Conservation (phyloP, 331 rosid genomes). For the Quercus tomentella region DNA sequence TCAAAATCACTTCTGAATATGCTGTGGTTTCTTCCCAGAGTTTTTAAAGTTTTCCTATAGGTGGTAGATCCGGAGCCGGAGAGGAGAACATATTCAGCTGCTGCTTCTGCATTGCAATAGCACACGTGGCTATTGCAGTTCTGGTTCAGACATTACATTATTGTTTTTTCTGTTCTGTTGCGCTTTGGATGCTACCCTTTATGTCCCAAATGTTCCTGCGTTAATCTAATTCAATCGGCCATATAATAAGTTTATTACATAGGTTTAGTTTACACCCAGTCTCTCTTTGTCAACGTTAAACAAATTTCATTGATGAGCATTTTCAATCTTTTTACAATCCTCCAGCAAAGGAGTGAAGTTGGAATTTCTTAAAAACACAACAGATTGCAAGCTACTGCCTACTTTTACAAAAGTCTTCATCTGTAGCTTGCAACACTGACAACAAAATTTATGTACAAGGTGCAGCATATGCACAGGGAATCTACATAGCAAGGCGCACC, state of each 20-base stretch:
- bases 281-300: too few species aligned
- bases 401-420: not conserved
- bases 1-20: not conserved
- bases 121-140: too few species aligned
- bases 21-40: not conserved
- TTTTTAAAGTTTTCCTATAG: conserved; percentile 1
- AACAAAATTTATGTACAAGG: not conserved
- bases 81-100: not conserved
- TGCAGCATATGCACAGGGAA: conserved; percentile 5
- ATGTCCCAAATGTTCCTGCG: too few species aligned
- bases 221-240: too few species aligned
- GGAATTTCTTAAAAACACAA: not conserved
- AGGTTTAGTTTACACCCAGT: too few species aligned
- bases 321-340: too few species aligned
- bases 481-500: not conserved
- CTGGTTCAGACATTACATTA: too few species aligned
- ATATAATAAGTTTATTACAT: too few species aligned
- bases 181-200: too few species aligned
- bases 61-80: too few species aligned
- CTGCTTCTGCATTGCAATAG: not conserved
- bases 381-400: not conserved
- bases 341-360: not conserved
- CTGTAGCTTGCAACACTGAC: not conserved
- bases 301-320: too few species aligned
- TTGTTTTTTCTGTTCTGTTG: too few species aligned